Evolutionary conservation across 2,329 filamentous ascomycete species (phyloP), one percentile per base, ranked within the genome.

Genomic region (Grosmannia penicillata): DNA sequence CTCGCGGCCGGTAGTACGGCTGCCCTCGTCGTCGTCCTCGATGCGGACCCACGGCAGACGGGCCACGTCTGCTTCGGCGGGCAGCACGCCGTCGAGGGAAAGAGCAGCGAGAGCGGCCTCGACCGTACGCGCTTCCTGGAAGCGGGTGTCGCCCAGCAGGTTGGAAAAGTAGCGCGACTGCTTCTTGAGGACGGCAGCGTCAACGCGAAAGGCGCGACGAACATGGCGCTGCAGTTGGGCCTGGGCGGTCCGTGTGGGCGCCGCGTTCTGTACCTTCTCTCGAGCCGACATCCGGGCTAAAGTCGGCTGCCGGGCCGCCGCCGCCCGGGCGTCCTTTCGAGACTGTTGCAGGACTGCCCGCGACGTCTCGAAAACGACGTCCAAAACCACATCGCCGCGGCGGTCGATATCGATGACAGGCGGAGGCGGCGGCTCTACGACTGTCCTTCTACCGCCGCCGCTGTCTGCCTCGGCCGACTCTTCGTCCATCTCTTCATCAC

Each of bases 111-210:
- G 66, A 6, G 62, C 59, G 3, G 61, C 59, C 10, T 63, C 56
- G 29, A 85, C 62, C 26, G 64, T 53, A 34, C 64, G 63, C 8
- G 72, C 70, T 58, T 86, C 78, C 38, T 67, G 61, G 52, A 84
- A 82, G 39, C 72, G 62, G 3, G 62, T 63, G 44, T 77, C 70
- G 9, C 72, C 69, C 3, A 86, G 63, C 14, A 86, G 65, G 40
- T 72, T 74, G 39, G 65, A 66, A 53, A 86, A 86, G 55, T 84
- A 86, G 40, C 70, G 70, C 6, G 80, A 85, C 43, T 72, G 65
- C 44, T 62, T 62, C 54, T 66, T 71, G 25, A 86, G 61, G 1
- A 59, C 59, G 11, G 59, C 59, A 2, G 76, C 58, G 36, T 68
- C 65, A 31, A 82, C 78, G 21, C 79, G 68, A 50, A 78, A 85